Percentiles rank a stretch among this genome's conserved stretches.
phyloP scores from a whole-genome alignment of 2,329 filamentous ascomycete genomes.

The Stromatinia cepivora region DNA sequence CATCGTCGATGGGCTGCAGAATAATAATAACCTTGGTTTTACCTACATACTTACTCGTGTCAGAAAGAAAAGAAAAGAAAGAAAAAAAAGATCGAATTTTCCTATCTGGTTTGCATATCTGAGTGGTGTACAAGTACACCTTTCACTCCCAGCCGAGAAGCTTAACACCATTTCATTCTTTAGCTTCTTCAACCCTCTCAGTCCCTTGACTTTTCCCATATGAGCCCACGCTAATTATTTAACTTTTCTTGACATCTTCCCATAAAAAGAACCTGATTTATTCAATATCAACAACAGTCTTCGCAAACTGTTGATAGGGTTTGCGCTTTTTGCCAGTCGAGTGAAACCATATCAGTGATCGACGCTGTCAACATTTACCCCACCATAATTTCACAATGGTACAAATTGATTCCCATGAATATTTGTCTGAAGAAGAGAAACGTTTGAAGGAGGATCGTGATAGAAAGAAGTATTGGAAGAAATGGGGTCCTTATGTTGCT shows the following conservation, averaged over 20 bases:
- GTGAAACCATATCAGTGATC: conserved; percentile 11
- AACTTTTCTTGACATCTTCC: not conserved
- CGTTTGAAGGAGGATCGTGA: conserved; percentile 83
- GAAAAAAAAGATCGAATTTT: not conserved
- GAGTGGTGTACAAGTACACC: not conserved
- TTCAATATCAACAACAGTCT: conserved; percentile 7
- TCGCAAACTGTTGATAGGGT: not conserved
- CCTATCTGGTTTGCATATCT: not conserved
- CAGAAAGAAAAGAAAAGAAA: not conserved
- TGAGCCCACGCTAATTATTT: not conserved
- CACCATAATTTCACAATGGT: conserved; percentile 63
- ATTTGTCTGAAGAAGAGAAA: conserved; percentile 86
- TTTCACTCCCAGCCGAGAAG: not conserved
- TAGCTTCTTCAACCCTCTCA: not conserved
- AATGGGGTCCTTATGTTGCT: conserved; percentile 92
- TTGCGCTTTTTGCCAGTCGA: not conserved
- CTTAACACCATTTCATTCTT: not conserved
- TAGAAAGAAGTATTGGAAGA: conserved; percentile 92
- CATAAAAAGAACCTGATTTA: not conserved
- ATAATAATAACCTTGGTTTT: conserved; percentile 2
- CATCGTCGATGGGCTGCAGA: conserved; percentile 9
- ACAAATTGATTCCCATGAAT: conserved; percentile 83
- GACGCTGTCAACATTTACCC: conserved; percentile 11
- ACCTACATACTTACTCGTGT: not conserved
- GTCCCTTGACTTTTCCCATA: conserved; percentile 1